Evolutionary conservation across 352 stramenopile species (phyloP), one percentile per base, ranked within the genome.

Genomic region (Pythium plurisporium): DNA sequence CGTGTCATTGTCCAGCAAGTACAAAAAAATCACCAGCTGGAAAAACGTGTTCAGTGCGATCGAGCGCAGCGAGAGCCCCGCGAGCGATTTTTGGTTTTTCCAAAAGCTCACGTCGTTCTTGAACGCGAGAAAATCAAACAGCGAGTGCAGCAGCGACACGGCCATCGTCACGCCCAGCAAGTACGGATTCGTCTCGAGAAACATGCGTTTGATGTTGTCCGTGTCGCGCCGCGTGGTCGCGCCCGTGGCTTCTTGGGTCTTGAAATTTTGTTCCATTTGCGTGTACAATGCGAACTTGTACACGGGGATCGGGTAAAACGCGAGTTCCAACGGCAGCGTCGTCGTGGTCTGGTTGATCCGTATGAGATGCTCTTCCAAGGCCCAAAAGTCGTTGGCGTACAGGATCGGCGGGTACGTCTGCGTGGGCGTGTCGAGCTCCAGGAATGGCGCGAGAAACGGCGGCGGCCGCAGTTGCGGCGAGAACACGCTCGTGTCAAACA

Each of bases 71-170:
- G 87, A 98, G 8, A 99, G 70, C 1, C 97, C 97, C 27, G 90
- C 93, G 20, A 99, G 81, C 64, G 90, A 98, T 46, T 98, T 98
- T 59, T 99, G 97, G 54, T 97, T 96, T 42, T 87, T 79, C 97
- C 97, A 99, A 73, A 99, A 99, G 42, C 87, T 92, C 59, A 99
- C 95, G 72, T 99, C 97, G 65, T 96, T 98, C 70, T 98, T 98
- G 72, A 99, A 99, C 11, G 97, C 98, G 46, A 99, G 61, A 60
- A 99, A 98, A 67, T 99, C 96, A 72, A 99, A 99, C 8, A 99
- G 71, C 36, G 98, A 96, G 79, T 99, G 97, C 37, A 99, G 66
- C 23, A 97, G 73, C 44, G 94, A 98, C 38, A 98, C 97, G 30
- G 96, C 52, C 20, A 99, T 80, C 1, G 96, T 99, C 22, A 99